Conservation (phyloP, 495 filamentous ascomycete species). For the Penicillium macrosclerotiorum region DNA sequence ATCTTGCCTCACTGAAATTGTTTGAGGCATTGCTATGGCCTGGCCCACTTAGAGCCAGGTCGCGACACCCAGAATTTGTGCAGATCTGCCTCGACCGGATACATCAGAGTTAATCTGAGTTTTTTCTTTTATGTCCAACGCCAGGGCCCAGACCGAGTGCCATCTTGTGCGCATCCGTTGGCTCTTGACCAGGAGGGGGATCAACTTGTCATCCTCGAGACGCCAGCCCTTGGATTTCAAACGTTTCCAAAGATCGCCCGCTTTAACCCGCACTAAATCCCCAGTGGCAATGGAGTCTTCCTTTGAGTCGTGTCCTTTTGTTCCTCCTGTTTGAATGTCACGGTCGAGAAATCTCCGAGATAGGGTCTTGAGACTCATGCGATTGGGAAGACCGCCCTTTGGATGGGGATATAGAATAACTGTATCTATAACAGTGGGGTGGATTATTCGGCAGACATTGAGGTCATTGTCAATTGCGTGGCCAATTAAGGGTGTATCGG, state of each 20-base stretch:
- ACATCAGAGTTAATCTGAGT: too few relatives aligned
- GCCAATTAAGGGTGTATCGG: constrained; percentile 79
- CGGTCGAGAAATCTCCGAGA: constrained; percentile 61
- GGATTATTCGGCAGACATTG: constrained; percentile 76
- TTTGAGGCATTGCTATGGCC: too few relatives aligned
- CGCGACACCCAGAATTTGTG: too few relatives aligned
- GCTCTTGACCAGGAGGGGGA: constrained; percentile 38
- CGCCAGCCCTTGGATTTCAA: constrained; percentile 65
- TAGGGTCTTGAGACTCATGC: constrained; percentile 71
- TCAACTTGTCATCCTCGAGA: constrained; percentile 49
- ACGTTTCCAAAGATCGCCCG: constrained; percentile 61
- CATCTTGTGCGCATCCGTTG: constrained; percentile 1
- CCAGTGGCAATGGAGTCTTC: constrained; percentile 89
- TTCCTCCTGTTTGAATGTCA: constrained; percentile 74
- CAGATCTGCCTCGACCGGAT: too few relatives aligned
- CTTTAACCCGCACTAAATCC: constrained; percentile 70
- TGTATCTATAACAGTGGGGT: constrained; percentile 83
- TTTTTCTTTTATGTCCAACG: constrained; percentile 26
- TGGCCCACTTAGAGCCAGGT: too few relatives aligned
- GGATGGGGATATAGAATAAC: constrained; percentile 78
- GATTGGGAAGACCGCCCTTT: constrained; percentile 64
- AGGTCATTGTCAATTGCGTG: constrained; percentile 96
- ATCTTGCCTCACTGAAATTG: too few relatives aligned
- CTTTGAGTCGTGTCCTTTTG: constrained; percentile 75
- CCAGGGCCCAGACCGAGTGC: constrained; percentile 16